A percentile compares a stretch with the other conserved stretches of the same genome.
phyloP scores from a whole-genome alignment of 148 eudicot genomes.

The Limonium bicolor region DNA sequence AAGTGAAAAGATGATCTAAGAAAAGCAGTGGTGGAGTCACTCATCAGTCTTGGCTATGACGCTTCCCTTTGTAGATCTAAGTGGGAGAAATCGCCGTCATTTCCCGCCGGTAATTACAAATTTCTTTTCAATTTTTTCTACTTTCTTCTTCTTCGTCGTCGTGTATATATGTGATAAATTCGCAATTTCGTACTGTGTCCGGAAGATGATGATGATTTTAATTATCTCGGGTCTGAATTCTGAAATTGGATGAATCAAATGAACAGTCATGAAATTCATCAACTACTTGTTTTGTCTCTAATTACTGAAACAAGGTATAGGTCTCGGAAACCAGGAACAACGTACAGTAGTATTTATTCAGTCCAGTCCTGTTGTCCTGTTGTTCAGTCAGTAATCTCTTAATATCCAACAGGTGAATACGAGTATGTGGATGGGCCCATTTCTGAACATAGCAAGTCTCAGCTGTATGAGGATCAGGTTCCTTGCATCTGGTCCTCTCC shows the following conservation, averaged over 20 bases:
- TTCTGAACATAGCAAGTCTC: too few species aligned
- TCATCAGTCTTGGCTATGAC: conserved; percentile 39
- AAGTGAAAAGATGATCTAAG: conserved; percentile 39
- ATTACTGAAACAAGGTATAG: too few species aligned
- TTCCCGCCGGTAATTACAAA: conserved; percentile 57
- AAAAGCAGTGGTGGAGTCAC: conserved; percentile 45
- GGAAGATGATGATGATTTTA: not conserved
- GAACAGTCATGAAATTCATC: too few species aligned
- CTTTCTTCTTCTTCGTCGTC: not conserved
- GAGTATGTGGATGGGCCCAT: conserved; percentile 86
- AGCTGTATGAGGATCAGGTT: too few species aligned
- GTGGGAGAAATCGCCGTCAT: conserved; percentile 69
- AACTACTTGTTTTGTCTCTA: too few species aligned
- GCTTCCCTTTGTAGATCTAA: conserved; percentile 69
- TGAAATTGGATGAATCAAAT: not conserved
- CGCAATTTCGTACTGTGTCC: not conserved
- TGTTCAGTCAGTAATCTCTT: not conserved
- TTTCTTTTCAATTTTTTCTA: not conserved
- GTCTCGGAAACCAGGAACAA: too few species aligned
- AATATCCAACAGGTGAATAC: conserved; percentile 46
- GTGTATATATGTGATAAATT: not conserved
- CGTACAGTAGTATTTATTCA: too few species aligned
- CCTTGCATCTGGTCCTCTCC: too few species aligned
- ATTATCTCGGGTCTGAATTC: not conserved
- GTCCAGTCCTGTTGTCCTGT: not conserved